Evolutionary conservation across 805 yeast genomes (phyloP), one percentile per base, ranked within the genome.

Genomic region (Sungouiella blattae): DNA sequence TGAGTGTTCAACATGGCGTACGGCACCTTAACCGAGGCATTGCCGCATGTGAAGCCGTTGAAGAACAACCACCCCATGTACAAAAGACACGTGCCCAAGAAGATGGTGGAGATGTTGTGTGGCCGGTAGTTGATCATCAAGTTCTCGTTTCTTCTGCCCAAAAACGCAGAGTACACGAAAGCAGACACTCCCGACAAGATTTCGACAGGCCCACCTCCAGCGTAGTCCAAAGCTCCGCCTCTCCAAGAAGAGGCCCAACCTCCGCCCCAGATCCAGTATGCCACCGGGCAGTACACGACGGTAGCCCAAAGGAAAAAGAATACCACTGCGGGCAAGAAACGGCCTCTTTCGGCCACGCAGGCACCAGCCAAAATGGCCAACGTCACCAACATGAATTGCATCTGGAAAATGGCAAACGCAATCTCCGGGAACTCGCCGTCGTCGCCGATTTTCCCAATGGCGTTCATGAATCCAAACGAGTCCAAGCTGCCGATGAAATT

Each of bases 201-300:
- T 59, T 91, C 98, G 18, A 91, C 96, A 1, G 97, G 95, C 0
- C 97, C 97, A 37, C 98, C 98, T 20, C 98, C 98, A 16, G 98
- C 98, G 60, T 86, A 91, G 58, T 91, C 98, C 33, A 91, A 69
- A 1, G 82, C 98, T 5, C 95, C 96, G 80, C 95, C 91, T 49
- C 78, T 71, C 59, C 59, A 67, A 11, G 43, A 32, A 47, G 73
- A 73, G 24, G 96, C 96, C 98, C 98, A 91, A 26, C 98, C 98
- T 30, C 80, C 81, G 37, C 87, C 83, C 98, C 98, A 91, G 36
- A 86, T 79, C 97, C 98, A 89, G 62, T 80, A 87, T 5, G 91
- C 91, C n/a, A 91, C 75, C 0, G 98, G 98, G 57, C 94, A 84
- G 63, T 91, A 91, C 11, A 89, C 97, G 4, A 87, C 52, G 2